These are phyloP conservation scores for Rhododendron vialii DNA, from an alignment of 148 eudicot species.

Conservation along the genomic window DNA sequence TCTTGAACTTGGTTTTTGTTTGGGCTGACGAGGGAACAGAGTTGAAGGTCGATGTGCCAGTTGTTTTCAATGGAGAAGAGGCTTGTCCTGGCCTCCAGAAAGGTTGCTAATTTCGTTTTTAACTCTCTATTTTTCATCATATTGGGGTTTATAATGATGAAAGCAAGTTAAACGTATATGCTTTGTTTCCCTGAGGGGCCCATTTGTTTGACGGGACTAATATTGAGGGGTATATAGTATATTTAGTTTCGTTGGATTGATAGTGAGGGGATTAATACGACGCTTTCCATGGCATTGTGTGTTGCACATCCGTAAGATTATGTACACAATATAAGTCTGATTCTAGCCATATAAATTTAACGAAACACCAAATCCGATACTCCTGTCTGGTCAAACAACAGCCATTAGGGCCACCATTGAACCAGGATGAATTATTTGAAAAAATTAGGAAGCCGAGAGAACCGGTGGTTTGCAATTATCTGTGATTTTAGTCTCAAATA, in stretches of 20 bases:
- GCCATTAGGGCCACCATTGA: not conserved
- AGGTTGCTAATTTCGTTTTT: constrained; percentile 39
- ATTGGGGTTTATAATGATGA: not conserved
- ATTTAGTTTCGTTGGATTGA: not conserved
- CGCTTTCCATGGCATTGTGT: not conserved
- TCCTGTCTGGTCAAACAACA: not conserved
- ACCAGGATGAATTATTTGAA: not conserved
- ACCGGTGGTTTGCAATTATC: not conserved
- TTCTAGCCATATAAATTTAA: not conserved
- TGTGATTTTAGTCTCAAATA: not conserved
- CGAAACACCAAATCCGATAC: not conserved
- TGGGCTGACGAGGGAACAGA: constrained; percentile 84
- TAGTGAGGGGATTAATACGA: not conserved
- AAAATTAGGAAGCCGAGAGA: not conserved
- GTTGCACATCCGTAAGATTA: not conserved
- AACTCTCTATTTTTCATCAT: not conserved
- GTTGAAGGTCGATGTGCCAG: constrained; percentile 70
- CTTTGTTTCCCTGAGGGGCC: not conserved
- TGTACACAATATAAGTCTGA: not conserved
- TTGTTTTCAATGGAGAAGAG: constrained; percentile 78
- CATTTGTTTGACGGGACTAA: not conserved
- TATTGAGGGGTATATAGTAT: not conserved
- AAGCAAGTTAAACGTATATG: not conserved
- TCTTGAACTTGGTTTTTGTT: constrained; percentile 81
- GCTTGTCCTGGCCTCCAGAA: constrained; percentile 72